Evolutionary conservation across 164 flowering plant genomes (phyloP).

Genomic region (Kalanchoe fedtschenkoi): DNA sequence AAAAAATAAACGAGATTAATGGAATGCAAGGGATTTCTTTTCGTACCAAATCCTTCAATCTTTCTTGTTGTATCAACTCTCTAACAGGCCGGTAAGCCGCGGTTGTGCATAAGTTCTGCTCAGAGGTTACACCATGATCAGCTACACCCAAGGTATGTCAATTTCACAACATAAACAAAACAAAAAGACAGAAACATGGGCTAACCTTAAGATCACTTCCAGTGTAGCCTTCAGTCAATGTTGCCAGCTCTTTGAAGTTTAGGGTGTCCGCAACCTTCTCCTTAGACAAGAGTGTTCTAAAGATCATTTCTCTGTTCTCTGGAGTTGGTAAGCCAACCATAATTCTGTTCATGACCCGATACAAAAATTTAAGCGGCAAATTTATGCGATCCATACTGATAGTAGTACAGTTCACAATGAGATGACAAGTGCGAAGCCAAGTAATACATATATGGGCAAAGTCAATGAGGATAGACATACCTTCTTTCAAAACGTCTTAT

Average conservation of each 20-base stretch:
- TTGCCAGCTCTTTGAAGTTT: constrained; percentile 72
- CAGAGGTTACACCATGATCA: neutral
- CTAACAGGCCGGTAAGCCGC: constrained; percentile 70
- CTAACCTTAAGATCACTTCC: constrained; percentile 95
- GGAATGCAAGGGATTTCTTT: constrained; percentile 6
- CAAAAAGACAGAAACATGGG: neutral
- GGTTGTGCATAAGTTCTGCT: constrained; percentile 61
- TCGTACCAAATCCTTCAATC: constrained; percentile 39
- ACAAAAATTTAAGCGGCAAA: neutral
- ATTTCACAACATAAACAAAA: too few relatives aligned
- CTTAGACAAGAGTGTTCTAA: constrained; percentile 65
- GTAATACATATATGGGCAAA: neutral
- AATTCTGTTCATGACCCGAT: constrained; percentile 35
- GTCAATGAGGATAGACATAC: constrained; percentile 19
- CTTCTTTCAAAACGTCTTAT: constrained; percentile 93
- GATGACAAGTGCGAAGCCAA: too few relatives aligned
- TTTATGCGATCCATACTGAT: too few relatives aligned
- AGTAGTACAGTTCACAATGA: too few relatives aligned
- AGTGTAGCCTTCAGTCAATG: constrained; percentile 83
- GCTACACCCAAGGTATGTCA: neutral
- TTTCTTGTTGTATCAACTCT: constrained; percentile 58
- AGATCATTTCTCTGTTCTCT: constrained; percentile 65
- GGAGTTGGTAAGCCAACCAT: constrained; percentile 80
- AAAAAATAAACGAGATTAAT: neutral
- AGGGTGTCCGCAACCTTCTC: constrained; percentile 61